phyloP scores from a whole-genome alignment of 2,329 filamentous ascomycete species.

The Botrytis porri region DNA sequence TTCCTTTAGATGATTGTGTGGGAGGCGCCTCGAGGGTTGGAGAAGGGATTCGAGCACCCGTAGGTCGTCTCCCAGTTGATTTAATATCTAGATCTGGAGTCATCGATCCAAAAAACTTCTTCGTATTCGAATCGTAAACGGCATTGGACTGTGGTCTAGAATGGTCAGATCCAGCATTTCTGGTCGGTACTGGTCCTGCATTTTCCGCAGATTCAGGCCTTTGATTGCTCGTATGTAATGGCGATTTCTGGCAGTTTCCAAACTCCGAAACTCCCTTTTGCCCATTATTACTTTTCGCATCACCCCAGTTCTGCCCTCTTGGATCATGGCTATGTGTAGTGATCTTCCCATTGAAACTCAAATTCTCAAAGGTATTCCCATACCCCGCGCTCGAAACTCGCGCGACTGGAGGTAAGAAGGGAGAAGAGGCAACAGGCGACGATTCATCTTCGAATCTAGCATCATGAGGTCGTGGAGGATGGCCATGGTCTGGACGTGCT shows the following conservation, averaged over 20 bases:
- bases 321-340: slow-evolving; percentile 12
- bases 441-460: slow-evolving; percentile 24
- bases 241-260: slow-evolving; percentile 23
- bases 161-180: slow-evolving; percentile 26
- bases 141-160: slow-evolving; percentile 22
- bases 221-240: slow-evolving; percentile 27
- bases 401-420: slow-evolving; percentile 44
- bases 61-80: slow-evolving; percentile 28
- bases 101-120: slow-evolving; percentile 22
- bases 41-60: slow-evolving; percentile 32
- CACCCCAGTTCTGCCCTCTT: slow-evolving; percentile 19
- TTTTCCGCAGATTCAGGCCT: slow-evolving; percentile 33
- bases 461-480: slow-evolving; percentile 33
- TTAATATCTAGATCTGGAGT: slow-evolving; percentile 27
- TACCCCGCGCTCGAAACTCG: slow-evolving; percentile 38
- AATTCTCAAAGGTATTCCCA: slow-evolving; percentile 17
- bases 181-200: slow-evolving; percentile 16
- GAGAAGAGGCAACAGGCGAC: slow-evolving; percentile 44
- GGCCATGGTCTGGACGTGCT: slow-evolving; percentile 31
- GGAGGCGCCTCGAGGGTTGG: slow-evolving; percentile 32
- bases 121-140: slow-evolving; percentile 23
- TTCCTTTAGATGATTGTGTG: slow-evolving; percentile 31
- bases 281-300: slow-evolving; percentile 19
- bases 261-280: slow-evolving; percentile 22
- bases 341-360: slow-evolving; percentile 12